A percentile compares a stretch with the other conserved stretches of the same genome.
These are phyloP conservation scores for Hygrocybe punicea DNA, from an alignment of 768 basidiomycete species.

Conservation along the genomic window DNA sequence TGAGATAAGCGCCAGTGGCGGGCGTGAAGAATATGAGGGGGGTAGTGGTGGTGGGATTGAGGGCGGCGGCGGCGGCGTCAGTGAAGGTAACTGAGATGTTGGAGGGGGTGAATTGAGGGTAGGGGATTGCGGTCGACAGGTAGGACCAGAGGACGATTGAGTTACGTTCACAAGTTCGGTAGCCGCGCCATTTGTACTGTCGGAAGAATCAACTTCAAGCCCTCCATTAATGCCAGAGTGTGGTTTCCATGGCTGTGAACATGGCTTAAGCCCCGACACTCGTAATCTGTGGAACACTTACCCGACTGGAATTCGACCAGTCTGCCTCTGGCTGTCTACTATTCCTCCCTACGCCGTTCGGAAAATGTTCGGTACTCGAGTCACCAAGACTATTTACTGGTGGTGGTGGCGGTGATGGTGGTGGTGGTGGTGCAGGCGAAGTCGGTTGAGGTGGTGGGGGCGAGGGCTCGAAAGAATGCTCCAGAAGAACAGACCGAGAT, in stretches of 20 bases:
- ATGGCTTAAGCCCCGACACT: too few relatives aligned
- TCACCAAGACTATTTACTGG: slow-evolving; percentile 8
- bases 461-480: neutral
- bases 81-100: slow-evolving; percentile 22
- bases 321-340: too few relatives aligned
- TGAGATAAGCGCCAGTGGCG: slow-evolving; percentile 17
- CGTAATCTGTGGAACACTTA: too few relatives aligned
- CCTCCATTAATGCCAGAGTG: neutral
- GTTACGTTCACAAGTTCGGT: neutral
- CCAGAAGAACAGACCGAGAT: neutral
- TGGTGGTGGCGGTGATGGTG: slow-evolving; percentile 11
- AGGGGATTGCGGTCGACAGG: neutral
- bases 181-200: too few relatives aligned
- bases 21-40: slow-evolving; percentile 19
- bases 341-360: too few relatives aligned
- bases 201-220: neutral
- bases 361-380: neutral
- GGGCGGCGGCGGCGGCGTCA: slow-evolving; percentile 18
- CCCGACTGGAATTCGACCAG: too few relatives aligned
- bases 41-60: slow-evolving; percentile 17
- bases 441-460: slow-evolving; percentile 24
- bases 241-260: neutral
- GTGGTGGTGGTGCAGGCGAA: slow-evolving; percentile 18
- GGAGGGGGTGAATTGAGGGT: slow-evolving; percentile 23
- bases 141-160: neutral